Base-by-base conservation (phyloP, 1,284 basidiomycete genomes). In the Irpex sp. region DNA sequence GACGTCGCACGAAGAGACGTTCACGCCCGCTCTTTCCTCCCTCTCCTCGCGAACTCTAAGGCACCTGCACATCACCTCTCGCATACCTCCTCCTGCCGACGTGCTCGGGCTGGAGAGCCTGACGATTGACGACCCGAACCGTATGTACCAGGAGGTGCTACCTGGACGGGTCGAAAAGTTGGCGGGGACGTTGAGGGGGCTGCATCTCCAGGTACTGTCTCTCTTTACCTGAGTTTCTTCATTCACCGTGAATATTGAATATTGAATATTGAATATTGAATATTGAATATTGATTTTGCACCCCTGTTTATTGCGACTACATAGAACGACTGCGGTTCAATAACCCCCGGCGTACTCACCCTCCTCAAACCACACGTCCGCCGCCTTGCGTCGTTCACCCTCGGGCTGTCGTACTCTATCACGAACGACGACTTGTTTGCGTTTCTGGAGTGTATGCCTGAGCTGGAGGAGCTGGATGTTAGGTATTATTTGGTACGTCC, bases 391-490 rank as follows among this genome's bases (percentile, higher is more conserved):
- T 69, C 74, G 14, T 72, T 84, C 55, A 74, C 77, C 0, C 65
- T 84, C 1, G 82, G 82, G 0, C 65, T 84, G 2, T 85, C 82
- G 1, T 85, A 84, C 64, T 83, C 82, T 1, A 72, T 85, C 39
- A 77, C 77, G 0, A 73, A 85, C 60, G 72, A 77, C 19, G 79
- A 84, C 59, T 74, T 83, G 5, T 82, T 82, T 65, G 60, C 64
- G 6, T 82, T 81, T 64, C 70, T 83, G 16, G 66, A 68, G 2
- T 68, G 77, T 23, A 67, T 84, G 4, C 70, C 71, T 4, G 63
- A 67, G 7, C 68, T 85, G 2, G 67, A 74, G 47, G 63, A 63
- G 0, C 67, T 82, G 1, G 71, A 78, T 36, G 66, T 83, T 42
- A 74, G 75, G 33, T 82, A 84, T 69, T 83, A 83, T 63, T 72